Evolutionary conservation across 1,284 basidiomycete genomes (phyloP).

Genomic region (Xerocomus nothofagi): DNA sequence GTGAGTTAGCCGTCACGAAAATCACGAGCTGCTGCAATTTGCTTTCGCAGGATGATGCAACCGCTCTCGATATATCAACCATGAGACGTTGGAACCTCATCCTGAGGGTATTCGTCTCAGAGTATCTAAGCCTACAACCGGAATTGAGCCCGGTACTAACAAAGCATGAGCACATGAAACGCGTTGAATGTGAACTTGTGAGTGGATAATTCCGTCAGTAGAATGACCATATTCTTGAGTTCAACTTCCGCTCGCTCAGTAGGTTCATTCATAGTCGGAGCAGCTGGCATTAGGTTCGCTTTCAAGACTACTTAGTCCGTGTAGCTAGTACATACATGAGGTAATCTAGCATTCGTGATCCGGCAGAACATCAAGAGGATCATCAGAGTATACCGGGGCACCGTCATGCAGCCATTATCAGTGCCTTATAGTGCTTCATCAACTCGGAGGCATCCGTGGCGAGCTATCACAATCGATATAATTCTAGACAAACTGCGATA

Average conservation of each 20-base stretch:
- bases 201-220: slow-evolving; percentile 12
- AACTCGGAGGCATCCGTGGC: slow-evolving; percentile 43
- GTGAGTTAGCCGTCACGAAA: slow-evolving; percentile 44
- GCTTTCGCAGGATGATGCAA: slow-evolving; percentile 75
- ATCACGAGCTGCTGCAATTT: not conserved
- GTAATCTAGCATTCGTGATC: not conserved
- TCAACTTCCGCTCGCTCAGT: slow-evolving; percentile 20
- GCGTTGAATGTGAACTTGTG: slow-evolving; percentile 29
- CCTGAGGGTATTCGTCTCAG: slow-evolving; percentile 83
- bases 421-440: slow-evolving; percentile 47
- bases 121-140: slow-evolving; percentile 81
- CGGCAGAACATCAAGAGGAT: not conserved
- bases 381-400: not conserved
- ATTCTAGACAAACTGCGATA: not conserved
- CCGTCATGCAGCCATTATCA: slow-evolving; percentile 33
- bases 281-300: not conserved
- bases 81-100: slow-evolving; percentile 90
- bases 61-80: slow-evolving; percentile 83
- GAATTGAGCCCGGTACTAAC: slow-evolving; percentile 13
- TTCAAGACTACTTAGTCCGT: not conserved
- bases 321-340: slow-evolving; percentile 4
- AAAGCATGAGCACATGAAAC: slow-evolving; percentile 15
- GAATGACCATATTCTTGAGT: not conserved
- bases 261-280: slow-evolving; percentile 14
- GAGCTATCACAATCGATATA: slow-evolving; percentile 30